phyloP scores from a whole-genome alignment of 371 early-diverging fungal species.

The Mortierella sp. region DNA sequence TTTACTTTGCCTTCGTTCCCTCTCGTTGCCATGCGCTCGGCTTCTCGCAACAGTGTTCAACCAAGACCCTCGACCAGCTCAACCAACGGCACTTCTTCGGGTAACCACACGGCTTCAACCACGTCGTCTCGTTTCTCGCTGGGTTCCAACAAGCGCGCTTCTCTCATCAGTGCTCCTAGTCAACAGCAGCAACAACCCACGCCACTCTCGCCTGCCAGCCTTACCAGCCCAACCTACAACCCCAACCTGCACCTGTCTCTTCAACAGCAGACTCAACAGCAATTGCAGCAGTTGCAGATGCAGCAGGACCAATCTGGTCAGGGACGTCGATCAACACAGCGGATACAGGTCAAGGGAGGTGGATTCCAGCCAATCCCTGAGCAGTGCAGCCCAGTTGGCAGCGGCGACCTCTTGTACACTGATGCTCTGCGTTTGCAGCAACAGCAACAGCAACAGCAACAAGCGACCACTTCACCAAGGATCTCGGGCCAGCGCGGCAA shows the following conservation, averaged over 20 bases:
- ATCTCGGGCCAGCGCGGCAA: not conserved
- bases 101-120: constrained; percentile 16
- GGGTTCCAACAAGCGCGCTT: constrained; percentile 26
- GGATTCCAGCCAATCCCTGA: constrained; percentile 26
- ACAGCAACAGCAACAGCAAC: constrained; percentile 5
- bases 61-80: constrained; percentile 38
- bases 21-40: constrained; percentile 27
- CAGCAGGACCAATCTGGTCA: constrained; percentile 12
- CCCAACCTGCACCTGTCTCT: not conserved
- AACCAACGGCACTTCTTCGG: not conserved
- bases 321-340: constrained; percentile 5
- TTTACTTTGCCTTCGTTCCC: constrained; percentile 33
- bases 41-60: constrained; percentile 32
- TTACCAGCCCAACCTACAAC: constrained; percentile 9
- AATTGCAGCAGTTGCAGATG: constrained; percentile 19
- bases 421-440: not conserved
- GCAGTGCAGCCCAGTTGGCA: not conserved
- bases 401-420: constrained; percentile 16
- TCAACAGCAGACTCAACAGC: constrained; percentile 29
- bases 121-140: constrained; percentile 22
- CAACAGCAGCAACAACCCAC: constrained; percentile 24
- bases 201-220: constrained; percentile 26
- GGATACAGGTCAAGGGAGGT: constrained; percentile 10
- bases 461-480: constrained; percentile 8
- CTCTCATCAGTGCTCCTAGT: not conserved